Evolutionary conservation across 2,329 filamentous ascomycete genomes (phyloP), one percentile per base, ranked within the genome.

Genomic region (Colletotrichum coccodes): DNA sequence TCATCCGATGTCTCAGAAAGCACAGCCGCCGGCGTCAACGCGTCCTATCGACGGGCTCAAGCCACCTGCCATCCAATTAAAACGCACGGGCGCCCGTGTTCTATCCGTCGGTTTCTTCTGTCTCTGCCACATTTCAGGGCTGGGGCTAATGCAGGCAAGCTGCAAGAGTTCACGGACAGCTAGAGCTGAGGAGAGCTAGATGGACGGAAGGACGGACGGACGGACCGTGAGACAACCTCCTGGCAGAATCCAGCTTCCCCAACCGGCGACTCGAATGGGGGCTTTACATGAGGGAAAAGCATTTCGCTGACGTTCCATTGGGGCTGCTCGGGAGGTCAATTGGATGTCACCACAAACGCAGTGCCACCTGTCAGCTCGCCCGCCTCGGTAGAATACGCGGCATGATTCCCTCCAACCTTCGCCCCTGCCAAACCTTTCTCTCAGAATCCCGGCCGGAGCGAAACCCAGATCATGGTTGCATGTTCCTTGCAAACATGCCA

Each of bases 1-100:
- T 32, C 38, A 44, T 38, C 60, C 47, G 18, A 40, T 30, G 60
- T 54, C 40, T 64, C 18, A 34, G 36, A 32, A 53, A 64, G 53
- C 60, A 58, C 52, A 59, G 60, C 60, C 52, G 38, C 12, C 52
- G 40, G 46, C 38, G 60, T 57, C 64, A 64, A 58, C 50, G 60
- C 49, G 60, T 44, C 34, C 52, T 21, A n/a, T 32, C 38, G 21
- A 50, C 28, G 21, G 47, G 59, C 34, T 49, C 14, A 26, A 36
- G 61, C 66, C 40, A 60, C 40, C 66, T 65, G 65, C 34, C 66
- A 65, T 68, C 66, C 66, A 65, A 68, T 65, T 21, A 60, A 40
- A 49, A 12, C 56, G 66, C 66, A 68, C 61, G 50, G 61, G 21
- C 28, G 50, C 50, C 40, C 52, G 54, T 44, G 26, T 42, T n/a